Evolutionary conservation across 352 stramenopile genomes (phyloP).

Genomic region (Peronospora destructor): DNA sequence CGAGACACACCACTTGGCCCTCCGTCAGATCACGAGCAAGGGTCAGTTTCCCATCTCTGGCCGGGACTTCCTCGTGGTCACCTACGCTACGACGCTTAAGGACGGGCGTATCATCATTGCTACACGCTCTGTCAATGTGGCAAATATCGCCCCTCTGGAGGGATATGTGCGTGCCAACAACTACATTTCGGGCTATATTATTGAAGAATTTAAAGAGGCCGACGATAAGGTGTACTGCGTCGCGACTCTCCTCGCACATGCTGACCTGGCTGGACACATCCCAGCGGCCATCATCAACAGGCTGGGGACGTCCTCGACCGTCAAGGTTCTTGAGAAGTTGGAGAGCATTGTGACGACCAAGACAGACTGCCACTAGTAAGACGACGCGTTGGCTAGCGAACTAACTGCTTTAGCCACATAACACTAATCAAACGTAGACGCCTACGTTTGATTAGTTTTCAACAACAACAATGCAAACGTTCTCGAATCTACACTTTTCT

Average conservation of each 20-base stretch:
- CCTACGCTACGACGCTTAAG: constrained; percentile 40
- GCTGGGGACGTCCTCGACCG: constrained; percentile 76
- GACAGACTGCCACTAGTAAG: constrained; percentile 21
- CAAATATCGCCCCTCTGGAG: constrained; percentile 38
- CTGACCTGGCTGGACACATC: constrained; percentile 73
- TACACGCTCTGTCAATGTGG: constrained; percentile 52
- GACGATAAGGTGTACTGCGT: constrained; percentile 50
- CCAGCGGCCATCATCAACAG: constrained; percentile 76
- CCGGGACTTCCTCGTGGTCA: constrained; percentile 71
- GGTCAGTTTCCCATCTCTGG: constrained; percentile 67
- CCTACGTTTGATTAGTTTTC: too few relatives aligned
- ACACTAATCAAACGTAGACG: constrained; percentile 3
- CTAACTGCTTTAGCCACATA: not conserved
- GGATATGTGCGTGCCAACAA: constrained; percentile 61
- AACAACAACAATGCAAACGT: constrained; percentile 5
- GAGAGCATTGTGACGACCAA: constrained; percentile 39
- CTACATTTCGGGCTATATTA: constrained; percentile 73
- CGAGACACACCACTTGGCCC: constrained; percentile 46
- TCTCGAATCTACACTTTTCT: constrained; percentile 27
- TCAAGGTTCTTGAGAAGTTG: constrained; percentile 73
- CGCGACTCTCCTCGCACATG: constrained; percentile 70
- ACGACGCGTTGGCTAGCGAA: not conserved
- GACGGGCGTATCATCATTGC: constrained; percentile 58
- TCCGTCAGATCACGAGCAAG: constrained; percentile 75
- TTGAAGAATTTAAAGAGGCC: constrained; percentile 47